Evolutionary conservation across 2,329 filamentous ascomycete genomes (phyloP).

Genomic region (Fusarium verrucosum): DNA sequence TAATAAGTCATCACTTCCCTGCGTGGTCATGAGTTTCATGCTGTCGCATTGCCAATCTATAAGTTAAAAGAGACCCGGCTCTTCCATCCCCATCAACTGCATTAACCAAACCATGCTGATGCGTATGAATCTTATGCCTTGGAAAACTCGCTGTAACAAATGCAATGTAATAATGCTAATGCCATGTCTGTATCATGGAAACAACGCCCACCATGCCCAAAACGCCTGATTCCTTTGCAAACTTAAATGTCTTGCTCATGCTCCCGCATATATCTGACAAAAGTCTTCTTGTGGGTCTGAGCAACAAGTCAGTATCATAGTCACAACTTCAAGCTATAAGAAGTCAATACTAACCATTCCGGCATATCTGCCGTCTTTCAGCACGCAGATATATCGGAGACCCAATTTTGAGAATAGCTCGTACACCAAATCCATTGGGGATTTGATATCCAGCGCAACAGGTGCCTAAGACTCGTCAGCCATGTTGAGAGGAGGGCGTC

Average conservation of each 20-base stretch:
- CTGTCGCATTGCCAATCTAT: constrained; percentile 4
- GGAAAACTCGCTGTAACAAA: constrained; percentile 23
- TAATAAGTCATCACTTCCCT: neutral
- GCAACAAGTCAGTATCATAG: constrained; percentile 17
- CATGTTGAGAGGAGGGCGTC: neutral
- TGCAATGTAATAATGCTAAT: constrained; percentile 26
- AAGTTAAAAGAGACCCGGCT: neutral
- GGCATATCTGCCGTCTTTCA: constrained; percentile 83
- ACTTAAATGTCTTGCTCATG: constrained; percentile 66
- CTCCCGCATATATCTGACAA: constrained; percentile 93
- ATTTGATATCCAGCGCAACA: constrained; percentile 85
- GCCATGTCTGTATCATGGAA: constrained; percentile 19
- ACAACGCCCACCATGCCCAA: constrained; percentile 13
- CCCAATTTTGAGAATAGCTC: constrained; percentile 97
- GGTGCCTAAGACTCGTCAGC: constrained; percentile 68
- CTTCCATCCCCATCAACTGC: constrained; percentile 4
- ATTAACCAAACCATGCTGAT: constrained; percentile 3
- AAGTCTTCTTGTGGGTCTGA: constrained; percentile 92
- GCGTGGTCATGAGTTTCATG: neutral
- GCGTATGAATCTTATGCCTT: constrained; percentile 10
- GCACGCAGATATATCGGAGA: constrained; percentile 88
- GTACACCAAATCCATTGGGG: constrained; percentile 93
- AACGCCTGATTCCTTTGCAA: constrained; percentile 6
- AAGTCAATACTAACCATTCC: constrained; percentile 76
- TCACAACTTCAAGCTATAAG: neutral